Evolutionary conservation across 2,329 filamentous ascomycete genomes (phyloP), one percentile per base, ranked within the genome.

Genomic region (Fusarium redolens): DNA sequence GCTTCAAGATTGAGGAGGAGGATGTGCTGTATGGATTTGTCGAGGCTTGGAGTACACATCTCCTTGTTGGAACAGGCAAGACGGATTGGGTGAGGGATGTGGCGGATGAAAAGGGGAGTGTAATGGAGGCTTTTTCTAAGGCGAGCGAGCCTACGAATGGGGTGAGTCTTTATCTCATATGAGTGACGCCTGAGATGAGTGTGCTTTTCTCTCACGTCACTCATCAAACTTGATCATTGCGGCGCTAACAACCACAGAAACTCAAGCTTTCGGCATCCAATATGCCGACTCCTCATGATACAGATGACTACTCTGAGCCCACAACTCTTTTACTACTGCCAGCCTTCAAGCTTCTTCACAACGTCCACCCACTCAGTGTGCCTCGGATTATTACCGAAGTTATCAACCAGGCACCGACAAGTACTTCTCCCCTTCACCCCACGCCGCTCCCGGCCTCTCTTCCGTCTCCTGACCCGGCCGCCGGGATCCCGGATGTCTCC

Each of bases 51-150:
- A 92, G 90, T 78, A 96, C 95, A 25, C 96, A 99, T 83, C 80
- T 97, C 69, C 85, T 99, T 37, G 94, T 98, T 20, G 96, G 94
- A 30, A 99, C 96, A n/a, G 94, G 95, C 69, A 97, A 98, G 88
- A 89, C 92, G 31, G 96, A 99, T 83, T 99, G 96, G 96, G 92
- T 96, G 79, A 85, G 93, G 68, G 92, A 97, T 84, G 93, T 97
- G 50, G 90, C 89, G 63, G 93, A 98, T 79, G 96, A 98, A 85
- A 92, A 93, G 82, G 93, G 92, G 10, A 94, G 92, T 79, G 88
- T 96, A 37, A 96, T 96, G 93, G 86, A 94, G 84, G 93, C 92
- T 4, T 88, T 95, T 75, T 88, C 83, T 18, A 84, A 85, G 60
- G 86, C 86, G 3, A 83, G 86, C 15, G 87, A 86, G 79, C 92